Evolutionary conservation across 1,284 basidiomycete genomes (phyloP).

Genomic region (Ceratobasidium sp.): DNA sequence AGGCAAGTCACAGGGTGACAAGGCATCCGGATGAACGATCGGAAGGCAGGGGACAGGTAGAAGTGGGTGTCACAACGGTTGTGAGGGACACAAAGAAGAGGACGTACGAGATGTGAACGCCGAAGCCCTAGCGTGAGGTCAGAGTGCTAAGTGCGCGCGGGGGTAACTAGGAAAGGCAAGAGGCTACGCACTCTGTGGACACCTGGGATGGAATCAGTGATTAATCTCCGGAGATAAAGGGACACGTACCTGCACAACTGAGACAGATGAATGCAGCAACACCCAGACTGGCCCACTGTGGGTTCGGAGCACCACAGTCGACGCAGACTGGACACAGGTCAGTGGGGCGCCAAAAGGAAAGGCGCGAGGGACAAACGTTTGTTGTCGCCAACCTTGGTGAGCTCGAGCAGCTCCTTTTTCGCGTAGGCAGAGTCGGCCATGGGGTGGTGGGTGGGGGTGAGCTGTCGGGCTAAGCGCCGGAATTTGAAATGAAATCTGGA

Average conservation of each 20-base stretch:
- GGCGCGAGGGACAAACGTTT: slow-evolving; percentile 58
- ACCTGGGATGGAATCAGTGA: slow-evolving; percentile 39
- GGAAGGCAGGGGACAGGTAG: slow-evolving; percentile 20
- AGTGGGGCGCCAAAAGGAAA: slow-evolving; percentile 2
- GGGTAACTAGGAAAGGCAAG: slow-evolving; percentile 42
- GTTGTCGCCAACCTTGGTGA: slow-evolving; percentile 79
- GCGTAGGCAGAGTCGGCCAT: slow-evolving; percentile 74
- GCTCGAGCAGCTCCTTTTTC: slow-evolving; percentile 69
- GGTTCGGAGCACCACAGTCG: slow-evolving; percentile 86
- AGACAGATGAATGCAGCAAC: slow-evolving; percentile 91
- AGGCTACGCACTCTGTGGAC: slow-evolving; percentile 41
- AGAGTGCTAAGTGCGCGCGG: slow-evolving; percentile 12
- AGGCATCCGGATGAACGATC: slow-evolving; percentile 31
- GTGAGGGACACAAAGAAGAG: slow-evolving; percentile 42
- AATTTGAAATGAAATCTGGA: slow-evolving; percentile 23
- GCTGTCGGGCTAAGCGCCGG: slow-evolving; percentile 35
- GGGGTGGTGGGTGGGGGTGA: slow-evolving; percentile 26
- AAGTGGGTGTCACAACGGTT: slow-evolving; percentile 29
- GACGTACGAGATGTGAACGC: slow-evolving; percentile 49
- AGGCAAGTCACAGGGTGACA: slow-evolving; percentile 30
- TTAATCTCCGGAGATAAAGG: slow-evolving; percentile 23
- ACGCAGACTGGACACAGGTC: slow-evolving; percentile 63
- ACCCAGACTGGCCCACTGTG: slow-evolving; percentile 90
- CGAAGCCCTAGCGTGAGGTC: slow-evolving; percentile 42
- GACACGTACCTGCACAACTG: slow-evolving; percentile 63